Evolutionary conservation across 1,284 basidiomycete species (phyloP), one percentile per base, ranked within the genome.

Genomic region (Marasmius sp.): DNA sequence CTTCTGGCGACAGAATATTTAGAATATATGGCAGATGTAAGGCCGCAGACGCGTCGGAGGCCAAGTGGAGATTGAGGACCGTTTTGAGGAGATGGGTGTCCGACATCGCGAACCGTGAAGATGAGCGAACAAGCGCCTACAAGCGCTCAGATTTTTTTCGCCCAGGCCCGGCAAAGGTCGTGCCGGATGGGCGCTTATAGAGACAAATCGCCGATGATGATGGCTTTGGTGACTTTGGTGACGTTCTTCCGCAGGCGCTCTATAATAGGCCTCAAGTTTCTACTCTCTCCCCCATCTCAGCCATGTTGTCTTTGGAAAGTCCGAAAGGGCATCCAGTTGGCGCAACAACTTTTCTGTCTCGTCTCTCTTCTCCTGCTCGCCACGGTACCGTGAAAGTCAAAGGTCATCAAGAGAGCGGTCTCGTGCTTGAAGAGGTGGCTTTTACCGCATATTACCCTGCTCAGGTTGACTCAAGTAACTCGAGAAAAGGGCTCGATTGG

Each of bases 41-140:
- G 9, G 85, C 79, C 10, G 87, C 80, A 63, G 81, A 83, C 6
- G 78, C 70, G 69, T 93, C 92, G 0, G 89, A 85, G 20, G 83
- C 85, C 37, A 93, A 79, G 49, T 91, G 88, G 7, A 86, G 73
- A 66, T 91, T 89, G 49, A 93, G 77, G 8, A 92, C 71, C n/a
- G 79, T 74, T 68, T 88, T 88, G 27, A 93, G 77, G 33, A 79
- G 80, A 71, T 87, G 82, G 54, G 71, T 68, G 12, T 65, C 73
- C 2, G 45, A n/a, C 45, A 47, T 47, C 45, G 45, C 45, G 71
- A 54, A 38, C 77, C 76, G 41, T 43, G n/a, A n/a, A 14, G 45
- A 47, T 16, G 77, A 80, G 27, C 27, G 27, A 27, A 27, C 27
- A 27, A 27, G 27, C 78, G 27, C 11, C 16, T 39, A 22, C 7